Conservation (phyloP, 75 land plant species). For the Isoetes taiwanensis region DNA sequence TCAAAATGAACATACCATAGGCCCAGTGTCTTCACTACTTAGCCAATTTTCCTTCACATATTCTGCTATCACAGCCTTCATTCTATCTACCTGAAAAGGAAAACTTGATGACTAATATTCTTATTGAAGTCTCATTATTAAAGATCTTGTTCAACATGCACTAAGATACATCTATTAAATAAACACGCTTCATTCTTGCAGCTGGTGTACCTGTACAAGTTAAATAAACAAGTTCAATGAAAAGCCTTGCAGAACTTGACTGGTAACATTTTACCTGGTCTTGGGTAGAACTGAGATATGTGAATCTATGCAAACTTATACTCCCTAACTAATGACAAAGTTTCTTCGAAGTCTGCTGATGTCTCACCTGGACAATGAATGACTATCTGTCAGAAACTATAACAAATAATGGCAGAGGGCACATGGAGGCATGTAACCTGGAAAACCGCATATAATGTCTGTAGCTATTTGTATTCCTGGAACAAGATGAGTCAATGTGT, state of each 20-base stretch:
- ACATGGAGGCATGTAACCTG: constrained; percentile 34
- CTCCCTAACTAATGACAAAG: constrained; percentile 49
- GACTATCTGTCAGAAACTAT: background rate
- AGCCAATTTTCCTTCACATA: constrained; percentile 94
- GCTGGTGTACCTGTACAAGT: constrained; percentile 69
- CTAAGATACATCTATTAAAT: no score
- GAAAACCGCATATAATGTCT: constrained; percentile 94
- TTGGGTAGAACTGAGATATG: constrained; percentile 94
- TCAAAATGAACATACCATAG: no score
- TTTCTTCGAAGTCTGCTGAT: constrained; percentile 71
- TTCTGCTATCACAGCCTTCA: constrained; percentile 59
- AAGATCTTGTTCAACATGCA: no score
- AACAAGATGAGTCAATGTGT: constrained; percentile 59
- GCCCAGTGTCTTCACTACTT: constrained; percentile 99
- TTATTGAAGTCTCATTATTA: no score
- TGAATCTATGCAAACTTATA: constrained; percentile 90
- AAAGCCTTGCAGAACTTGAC: no score
- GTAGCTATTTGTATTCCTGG: constrained; percentile 97
- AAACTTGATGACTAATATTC: no score
- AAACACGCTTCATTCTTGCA: constrained; percentile 94
- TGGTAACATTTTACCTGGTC: constrained; percentile 61
- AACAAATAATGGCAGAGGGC: background rate
- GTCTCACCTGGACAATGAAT: constrained; percentile 59
- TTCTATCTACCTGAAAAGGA: constrained; percentile 89
- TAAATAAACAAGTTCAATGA: background rate